Evolutionary conservation across 116 monocot genomes (phyloP).

Genomic region (Trichopus zeylanicus): DNA sequence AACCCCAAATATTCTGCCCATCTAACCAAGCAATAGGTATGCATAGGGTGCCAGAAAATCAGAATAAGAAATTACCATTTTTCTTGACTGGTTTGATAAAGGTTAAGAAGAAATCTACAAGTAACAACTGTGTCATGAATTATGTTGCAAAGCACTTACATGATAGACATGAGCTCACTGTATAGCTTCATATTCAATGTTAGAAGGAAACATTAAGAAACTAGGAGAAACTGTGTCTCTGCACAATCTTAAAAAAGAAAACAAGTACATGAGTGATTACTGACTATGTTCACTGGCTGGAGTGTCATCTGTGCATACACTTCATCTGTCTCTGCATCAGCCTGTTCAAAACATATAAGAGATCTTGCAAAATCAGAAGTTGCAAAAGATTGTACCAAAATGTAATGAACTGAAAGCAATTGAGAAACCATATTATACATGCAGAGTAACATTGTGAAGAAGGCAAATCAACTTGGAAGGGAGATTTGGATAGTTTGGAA

Average conservation of each 20-base stretch:
- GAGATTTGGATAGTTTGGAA: constrained; percentile 84
- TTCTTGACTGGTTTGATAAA: background rate
- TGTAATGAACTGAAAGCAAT: background rate
- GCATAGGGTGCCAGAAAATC: background rate
- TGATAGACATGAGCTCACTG: background rate
- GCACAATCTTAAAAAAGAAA: background rate
- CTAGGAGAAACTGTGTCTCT: background rate
- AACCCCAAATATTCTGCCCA: background rate
- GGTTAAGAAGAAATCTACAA: background rate
- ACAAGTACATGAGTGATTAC: constrained; percentile 8
- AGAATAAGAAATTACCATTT: background rate
- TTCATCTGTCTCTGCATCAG: constrained; percentile 87
- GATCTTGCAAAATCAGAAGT: background rate
- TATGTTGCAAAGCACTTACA: background rate
- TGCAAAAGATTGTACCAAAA: background rate
- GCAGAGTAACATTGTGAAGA: constrained; percentile 79
- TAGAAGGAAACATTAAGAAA: background rate
- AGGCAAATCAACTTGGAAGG: constrained; percentile 78
- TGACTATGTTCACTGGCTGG: constrained; percentile 71
- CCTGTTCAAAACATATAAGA: constrained; percentile 24
- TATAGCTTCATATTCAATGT: background rate
- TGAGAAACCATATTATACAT: constrained; percentile 28
- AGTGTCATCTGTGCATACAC: constrained; percentile 98
- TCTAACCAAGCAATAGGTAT: background rate
- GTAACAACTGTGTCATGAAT: background rate